Evolutionary conservation across 306 rosid genomes (phyloP).

Genomic region (Sicyos edulis): DNA sequence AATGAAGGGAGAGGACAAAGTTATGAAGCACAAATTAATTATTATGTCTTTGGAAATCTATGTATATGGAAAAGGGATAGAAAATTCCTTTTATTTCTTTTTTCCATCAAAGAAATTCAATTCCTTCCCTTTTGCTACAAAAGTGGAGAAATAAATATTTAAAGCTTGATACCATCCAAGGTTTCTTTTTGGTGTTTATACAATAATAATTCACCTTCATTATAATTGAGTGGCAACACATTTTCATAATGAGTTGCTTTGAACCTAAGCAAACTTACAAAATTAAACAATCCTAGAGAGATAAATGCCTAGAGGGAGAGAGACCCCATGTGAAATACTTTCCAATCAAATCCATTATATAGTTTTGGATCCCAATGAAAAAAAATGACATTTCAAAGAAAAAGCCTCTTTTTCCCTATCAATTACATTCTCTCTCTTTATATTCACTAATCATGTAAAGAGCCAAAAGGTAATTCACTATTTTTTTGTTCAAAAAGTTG

Average conservation of each 20-base stretch:
- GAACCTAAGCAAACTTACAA: no score
- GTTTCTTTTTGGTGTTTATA: neutral
- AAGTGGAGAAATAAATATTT: neutral
- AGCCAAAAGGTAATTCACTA: slow-evolving; percentile 5
- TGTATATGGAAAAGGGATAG: neutral
- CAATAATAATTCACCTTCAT: slow-evolving; percentile 1
- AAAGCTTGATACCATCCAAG: neutral
- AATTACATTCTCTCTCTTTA: neutral
- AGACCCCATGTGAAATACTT: slow-evolving; percentile 8
- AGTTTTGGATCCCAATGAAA: slow-evolving; percentile 11
- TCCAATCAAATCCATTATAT: neutral
- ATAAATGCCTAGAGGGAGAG: no score
- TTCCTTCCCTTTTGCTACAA: neutral
- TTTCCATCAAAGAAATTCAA: neutral
- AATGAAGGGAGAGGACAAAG: neutral
- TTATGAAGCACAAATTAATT: neutral
- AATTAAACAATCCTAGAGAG: no score
- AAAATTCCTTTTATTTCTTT: neutral
- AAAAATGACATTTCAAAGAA: neutral
- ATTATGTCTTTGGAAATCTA: neutral
- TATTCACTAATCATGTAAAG: neutral
- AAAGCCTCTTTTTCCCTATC: neutral
- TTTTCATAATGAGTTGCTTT: no score
- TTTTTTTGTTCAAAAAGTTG: neutral
- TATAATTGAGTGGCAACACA: neutral